These are phyloP conservation scores for Trebouxiophyceae sp. DNA, from an alignment of 163 green algal species.

Conservation along the genomic window DNA sequence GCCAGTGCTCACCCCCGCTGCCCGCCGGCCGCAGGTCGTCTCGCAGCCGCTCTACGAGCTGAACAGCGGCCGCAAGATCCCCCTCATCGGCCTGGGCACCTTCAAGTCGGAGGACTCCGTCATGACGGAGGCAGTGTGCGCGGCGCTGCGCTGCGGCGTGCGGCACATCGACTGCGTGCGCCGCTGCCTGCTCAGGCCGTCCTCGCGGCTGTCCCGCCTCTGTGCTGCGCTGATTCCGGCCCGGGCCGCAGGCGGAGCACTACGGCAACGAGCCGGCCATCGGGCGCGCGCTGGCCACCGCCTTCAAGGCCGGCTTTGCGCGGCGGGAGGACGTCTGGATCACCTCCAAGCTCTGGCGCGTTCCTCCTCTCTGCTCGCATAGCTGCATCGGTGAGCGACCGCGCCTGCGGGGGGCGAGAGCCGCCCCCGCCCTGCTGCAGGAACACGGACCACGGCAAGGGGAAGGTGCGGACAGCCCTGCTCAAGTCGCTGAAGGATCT, in stretches of 20 bases:
- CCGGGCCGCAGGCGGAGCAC: too few relatives aligned
- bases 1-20: too few relatives aligned
- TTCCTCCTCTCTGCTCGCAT: too few relatives aligned
- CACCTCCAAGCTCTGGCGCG: constrained; percentile 58
- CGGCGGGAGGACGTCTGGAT: constrained; percentile 66
- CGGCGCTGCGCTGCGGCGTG: constrained; percentile 63
- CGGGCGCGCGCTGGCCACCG: constrained; percentile 53
- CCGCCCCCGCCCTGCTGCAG: too few relatives aligned
- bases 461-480: constrained; percentile 59
- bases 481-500: constrained; percentile 67
- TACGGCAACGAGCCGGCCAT: constrained; percentile 75
- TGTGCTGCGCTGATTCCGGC: too few relatives aligned
- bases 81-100: constrained; percentile 59
- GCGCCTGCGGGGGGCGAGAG: too few relatives aligned
- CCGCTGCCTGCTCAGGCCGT: too few relatives aligned
- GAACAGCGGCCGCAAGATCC: constrained; percentile 41
- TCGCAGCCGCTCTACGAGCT: constrained; percentile 19
- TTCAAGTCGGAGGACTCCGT: constrained; percentile 39
- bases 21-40: not conserved
- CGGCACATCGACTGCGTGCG: constrained; percentile 81
- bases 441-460: constrained; percentile 21
- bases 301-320: constrained; percentile 49
- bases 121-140: constrained; percentile 34
- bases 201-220: too few relatives aligned
- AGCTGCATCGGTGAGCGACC: too few relatives aligned